Percentiles rank a stretch among this genome's conserved stretches.
phyloP scores from a whole-genome alignment of 2,329 filamentous ascomycete species.

The Colletotrichum lini region DNA sequence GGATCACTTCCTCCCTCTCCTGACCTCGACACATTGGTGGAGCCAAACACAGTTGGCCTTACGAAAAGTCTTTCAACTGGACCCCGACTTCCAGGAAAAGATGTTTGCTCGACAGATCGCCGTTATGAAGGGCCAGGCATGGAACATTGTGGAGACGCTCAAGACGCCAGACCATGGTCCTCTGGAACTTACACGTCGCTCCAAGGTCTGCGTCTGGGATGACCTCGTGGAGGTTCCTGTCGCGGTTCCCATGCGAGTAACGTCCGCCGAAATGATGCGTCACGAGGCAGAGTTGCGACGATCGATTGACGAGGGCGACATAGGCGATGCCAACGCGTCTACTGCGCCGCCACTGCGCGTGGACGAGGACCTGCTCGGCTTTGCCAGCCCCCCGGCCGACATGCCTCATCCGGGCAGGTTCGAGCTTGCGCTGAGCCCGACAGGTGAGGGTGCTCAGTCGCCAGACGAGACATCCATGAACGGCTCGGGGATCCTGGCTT shows the following conservation, averaged over 20 bases:
- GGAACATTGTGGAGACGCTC: slow-evolving; percentile 98
- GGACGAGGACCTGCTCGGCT: slow-evolving; percentile 78
- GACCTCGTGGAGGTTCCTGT: slow-evolving; percentile 96
- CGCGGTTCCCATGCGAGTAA: slow-evolving; percentile 88
- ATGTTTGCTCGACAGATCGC: slow-evolving; percentile 99
- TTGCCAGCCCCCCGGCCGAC: slow-evolving; percentile 73
- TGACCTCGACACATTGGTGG: slow-evolving; percentile 98
- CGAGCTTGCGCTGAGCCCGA: slow-evolving; percentile 70
- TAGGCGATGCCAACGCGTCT: slow-evolving; percentile 67
- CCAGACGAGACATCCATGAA: slow-evolving; percentile 52
- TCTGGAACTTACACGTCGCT: slow-evolving; percentile 89
- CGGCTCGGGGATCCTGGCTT: slow-evolving; percentile 32
- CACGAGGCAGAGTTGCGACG: slow-evolving; percentile 47
- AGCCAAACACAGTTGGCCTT: slow-evolving; percentile 91
- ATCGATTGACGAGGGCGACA: slow-evolving; percentile 88
- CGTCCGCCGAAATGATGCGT: slow-evolving; percentile 87
- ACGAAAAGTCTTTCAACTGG: slow-evolving; percentile 89
- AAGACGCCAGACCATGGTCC: slow-evolving; percentile 95
- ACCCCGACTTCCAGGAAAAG: slow-evolving; percentile 96
- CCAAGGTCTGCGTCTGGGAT: slow-evolving; percentile 97
- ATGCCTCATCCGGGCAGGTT: slow-evolving; percentile 84
- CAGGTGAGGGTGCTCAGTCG: slow-evolving; percentile 57
- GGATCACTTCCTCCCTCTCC: slow-evolving; percentile 93
- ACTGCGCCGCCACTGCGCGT: slow-evolving; percentile 50
- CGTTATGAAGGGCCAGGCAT: slow-evolving; percentile 99